phyloP scores from a whole-genome alignment of 495 filamentous ascomycete species.

The Penicillium simplicissimum region DNA sequence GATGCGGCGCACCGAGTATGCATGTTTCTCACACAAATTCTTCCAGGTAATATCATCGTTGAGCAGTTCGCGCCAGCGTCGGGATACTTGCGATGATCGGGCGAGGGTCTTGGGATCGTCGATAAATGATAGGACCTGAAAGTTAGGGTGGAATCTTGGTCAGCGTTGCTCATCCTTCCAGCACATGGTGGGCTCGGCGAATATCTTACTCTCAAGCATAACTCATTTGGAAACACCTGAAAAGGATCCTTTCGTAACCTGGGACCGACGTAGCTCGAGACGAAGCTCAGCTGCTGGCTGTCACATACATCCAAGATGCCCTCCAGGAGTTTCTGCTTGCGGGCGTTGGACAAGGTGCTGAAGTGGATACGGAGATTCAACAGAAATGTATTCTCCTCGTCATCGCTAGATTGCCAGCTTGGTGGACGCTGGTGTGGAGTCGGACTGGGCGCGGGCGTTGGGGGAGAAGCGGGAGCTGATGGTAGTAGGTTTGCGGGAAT shows the following conservation, averaged over 20 bases:
- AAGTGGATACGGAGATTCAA: conserved; percentile 58
- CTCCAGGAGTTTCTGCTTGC: conserved; percentile 67
- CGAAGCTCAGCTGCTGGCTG: conserved; percentile 90
- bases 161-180: conserved; percentile 6
- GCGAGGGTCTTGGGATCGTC: conserved; percentile 93
- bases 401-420: conserved; percentile 58
- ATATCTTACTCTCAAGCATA: conserved; percentile 78
- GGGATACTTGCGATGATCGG: conserved; percentile 88
- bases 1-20: conserved; percentile 65
- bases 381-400: conserved; percentile 57
- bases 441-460: conserved; percentile 68
- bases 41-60: conserved; percentile 99
- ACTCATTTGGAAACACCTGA: conserved; percentile 80
- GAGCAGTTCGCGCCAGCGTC: conserved; percentile 86
- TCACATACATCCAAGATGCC: conserved; percentile 90
- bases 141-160: conserved; percentile 13
- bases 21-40: conserved; percentile 90
- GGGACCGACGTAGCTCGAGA: conserved; percentile 89
- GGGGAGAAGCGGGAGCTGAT: conserved; percentile 67
- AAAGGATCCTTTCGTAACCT: conserved; percentile 96
- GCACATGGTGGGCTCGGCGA: not conserved
- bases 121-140: conserved; percentile 84
- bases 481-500: conserved; percentile 62
- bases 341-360: conserved; percentile 50
- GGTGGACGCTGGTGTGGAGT: conserved; percentile 61